These are phyloP conservation scores for Cystoisospora suis DNA, from an alignment of 169 alveolate species.

Conservation along the genomic window DNA sequence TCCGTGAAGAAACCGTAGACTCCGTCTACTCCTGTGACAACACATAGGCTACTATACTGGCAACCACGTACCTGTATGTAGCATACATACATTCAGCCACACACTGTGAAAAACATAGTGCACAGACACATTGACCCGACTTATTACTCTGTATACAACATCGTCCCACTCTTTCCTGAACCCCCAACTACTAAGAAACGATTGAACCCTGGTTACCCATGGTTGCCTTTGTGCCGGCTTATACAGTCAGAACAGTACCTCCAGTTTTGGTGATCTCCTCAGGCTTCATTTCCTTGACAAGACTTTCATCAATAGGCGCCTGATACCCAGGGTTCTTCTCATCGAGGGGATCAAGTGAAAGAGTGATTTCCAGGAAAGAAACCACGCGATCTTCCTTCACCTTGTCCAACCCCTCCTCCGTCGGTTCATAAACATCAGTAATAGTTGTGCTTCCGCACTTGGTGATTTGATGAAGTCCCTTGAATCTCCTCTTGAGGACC, in stretches of 20 bases:
- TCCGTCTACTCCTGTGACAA: too few species aligned
- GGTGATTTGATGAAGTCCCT: constrained; percentile 86
- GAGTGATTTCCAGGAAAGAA: constrained; percentile 75
- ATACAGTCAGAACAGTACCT: neutral
- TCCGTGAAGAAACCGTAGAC: too few species aligned
- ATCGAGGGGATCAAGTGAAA: constrained; percentile 75
- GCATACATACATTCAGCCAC: too few species aligned
- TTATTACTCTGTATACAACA: too few species aligned
- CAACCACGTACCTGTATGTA: too few species aligned
- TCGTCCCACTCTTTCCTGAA: too few species aligned
- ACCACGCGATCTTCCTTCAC: constrained; percentile 77
- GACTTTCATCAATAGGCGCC: constrained; percentile 78
- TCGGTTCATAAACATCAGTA: constrained; percentile 80
- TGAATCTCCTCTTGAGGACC: constrained; percentile 80
- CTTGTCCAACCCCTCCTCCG: constrained; percentile 81
- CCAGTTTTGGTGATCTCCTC: neutral
- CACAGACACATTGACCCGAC: too few species aligned
- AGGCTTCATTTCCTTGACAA: constrained; percentile 71
- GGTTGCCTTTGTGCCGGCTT: too few species aligned
- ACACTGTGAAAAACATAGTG: too few species aligned
- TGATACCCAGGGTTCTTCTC: constrained; percentile 79
- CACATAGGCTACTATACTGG: too few species aligned
- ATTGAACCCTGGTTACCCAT: too few species aligned
- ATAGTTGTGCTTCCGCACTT: constrained; percentile 75
- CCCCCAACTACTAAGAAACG: too few species aligned